Conservation (phyloP, 2,329 filamentous ascomycete species). For the Aureobasidium sp. region DNA sequence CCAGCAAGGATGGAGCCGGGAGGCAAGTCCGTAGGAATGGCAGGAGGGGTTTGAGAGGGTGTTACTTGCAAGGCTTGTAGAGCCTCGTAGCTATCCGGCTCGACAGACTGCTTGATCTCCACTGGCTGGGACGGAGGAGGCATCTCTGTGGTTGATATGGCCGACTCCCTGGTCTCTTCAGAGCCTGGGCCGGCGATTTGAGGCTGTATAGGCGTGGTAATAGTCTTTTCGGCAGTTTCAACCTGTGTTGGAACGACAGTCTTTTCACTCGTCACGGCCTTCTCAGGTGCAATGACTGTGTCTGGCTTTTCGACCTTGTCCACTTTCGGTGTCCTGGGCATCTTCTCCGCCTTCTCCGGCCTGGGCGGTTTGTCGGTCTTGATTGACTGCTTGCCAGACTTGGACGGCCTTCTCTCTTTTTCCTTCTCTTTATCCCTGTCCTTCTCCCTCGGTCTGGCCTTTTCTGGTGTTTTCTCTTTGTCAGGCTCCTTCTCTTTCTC, state of each 20-base stretch:
- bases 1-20: conserved; percentile 28
- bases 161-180: conserved; percentile 4
- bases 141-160: conserved; percentile 8
- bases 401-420: conserved; percentile 22
- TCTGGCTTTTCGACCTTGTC: conserved; percentile 18
- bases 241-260: conserved; percentile 18
- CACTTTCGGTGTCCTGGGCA: background rate
- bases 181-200: background rate
- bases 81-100: conserved; percentile 7
- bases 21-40: conserved; percentile 18
- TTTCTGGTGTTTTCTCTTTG: conserved; percentile 19
- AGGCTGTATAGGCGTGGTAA: background rate
- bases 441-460: conserved; percentile 24
- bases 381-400: conserved; percentile 17
- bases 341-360: conserved; percentile 16
- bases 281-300: conserved; percentile 3
- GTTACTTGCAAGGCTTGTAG: conserved; percentile 3
- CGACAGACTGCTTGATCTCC: conserved; percentile 18
- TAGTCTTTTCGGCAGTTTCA: conserved; percentile 14
- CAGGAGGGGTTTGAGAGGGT: conserved; percentile 14
- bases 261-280: conserved; percentile 15
- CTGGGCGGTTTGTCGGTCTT: conserved; percentile 17
- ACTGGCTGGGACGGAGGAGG: conserved; percentile 11
- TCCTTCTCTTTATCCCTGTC: conserved; percentile 25
- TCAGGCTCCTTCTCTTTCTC: conserved; percentile 24